Evolutionary conservation across 352 stramenopile species (phyloP).

Genomic region (Pythium diclinum): DNA sequence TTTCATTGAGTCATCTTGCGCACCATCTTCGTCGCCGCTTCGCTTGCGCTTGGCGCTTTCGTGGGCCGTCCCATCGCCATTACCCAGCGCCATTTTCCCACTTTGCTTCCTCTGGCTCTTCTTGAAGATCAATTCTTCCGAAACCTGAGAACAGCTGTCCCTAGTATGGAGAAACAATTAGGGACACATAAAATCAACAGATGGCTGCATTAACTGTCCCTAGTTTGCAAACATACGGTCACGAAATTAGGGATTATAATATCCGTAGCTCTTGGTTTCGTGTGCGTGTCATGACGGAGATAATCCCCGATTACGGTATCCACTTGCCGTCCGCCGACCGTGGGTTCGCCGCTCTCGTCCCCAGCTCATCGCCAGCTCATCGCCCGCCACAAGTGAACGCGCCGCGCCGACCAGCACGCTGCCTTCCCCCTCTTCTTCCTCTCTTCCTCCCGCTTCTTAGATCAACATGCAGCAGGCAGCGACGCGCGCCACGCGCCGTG

Average conservation of each 20-base stretch:
- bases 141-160: background rate
- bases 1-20: background rate
- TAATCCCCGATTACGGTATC: background rate
- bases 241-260: background rate
- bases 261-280: background rate
- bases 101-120: background rate
- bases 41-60: constrained; percentile 28
- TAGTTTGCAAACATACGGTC: background rate
- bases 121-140: constrained; percentile 16
- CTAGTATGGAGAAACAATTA: background rate
- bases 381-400: background rate
- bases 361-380: background rate
- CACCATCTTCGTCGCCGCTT: constrained; percentile 6
- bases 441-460: background rate
- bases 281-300: background rate
- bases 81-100: background rate
- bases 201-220: no score
- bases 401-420: background rate
- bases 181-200: background rate
- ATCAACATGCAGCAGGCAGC: constrained; percentile 4
- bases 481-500: constrained; percentile 20
- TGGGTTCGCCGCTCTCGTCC: background rate
- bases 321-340: background rate
- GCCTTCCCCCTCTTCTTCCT: background rate
- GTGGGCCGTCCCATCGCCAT: background rate